Percentiles rank a stretch among this genome's conserved stretches.
Conservation (phyloP, 2,329 filamentous ascomycete species). For the Ascochyta rabiei region DNA sequence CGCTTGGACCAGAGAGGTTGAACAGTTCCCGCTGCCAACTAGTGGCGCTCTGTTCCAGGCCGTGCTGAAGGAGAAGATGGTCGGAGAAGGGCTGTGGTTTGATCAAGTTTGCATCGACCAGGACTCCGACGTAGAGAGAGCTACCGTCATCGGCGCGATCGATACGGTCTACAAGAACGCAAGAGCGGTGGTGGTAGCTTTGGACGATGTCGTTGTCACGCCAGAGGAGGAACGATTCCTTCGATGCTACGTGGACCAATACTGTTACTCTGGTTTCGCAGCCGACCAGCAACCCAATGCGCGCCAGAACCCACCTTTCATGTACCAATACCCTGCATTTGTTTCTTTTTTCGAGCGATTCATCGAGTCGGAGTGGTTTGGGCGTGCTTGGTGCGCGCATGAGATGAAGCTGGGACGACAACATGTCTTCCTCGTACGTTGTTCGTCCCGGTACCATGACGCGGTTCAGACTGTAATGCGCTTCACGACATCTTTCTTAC, state of each 20-base stretch:
- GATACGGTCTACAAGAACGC: constrained; percentile 53
- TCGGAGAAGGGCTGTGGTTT: constrained; percentile 52
- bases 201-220: constrained; percentile 50
- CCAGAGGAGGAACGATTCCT: constrained; percentile 46
- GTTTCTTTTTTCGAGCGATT: constrained; percentile 44
- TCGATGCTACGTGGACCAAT: constrained; percentile 48
- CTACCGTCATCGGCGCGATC: constrained; percentile 49
- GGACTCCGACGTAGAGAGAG: constrained; percentile 48
- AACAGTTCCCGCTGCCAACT: constrained; percentile 49
- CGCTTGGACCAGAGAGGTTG: constrained; percentile 41
- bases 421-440: constrained; percentile 52
- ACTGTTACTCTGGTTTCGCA: constrained; percentile 31
- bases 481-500: constrained; percentile 51
- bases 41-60: constrained; percentile 50
- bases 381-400: constrained; percentile 53
- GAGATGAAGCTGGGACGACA: constrained; percentile 51
- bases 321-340: constrained; percentile 33
- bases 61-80: constrained; percentile 46
- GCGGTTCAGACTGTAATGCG: constrained; percentile 38
- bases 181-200: constrained; percentile 48
- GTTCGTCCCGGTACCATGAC: constrained; percentile 31
- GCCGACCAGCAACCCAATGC: constrained; percentile 32
- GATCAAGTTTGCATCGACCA: constrained; percentile 55
- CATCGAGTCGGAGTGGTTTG: constrained; percentile 52
- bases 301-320: constrained; percentile 37